These are phyloP conservation scores for Alopecurus myosuroides DNA, from an alignment of 176 grass and related monocot genomes.

Conservation along the genomic window DNA sequence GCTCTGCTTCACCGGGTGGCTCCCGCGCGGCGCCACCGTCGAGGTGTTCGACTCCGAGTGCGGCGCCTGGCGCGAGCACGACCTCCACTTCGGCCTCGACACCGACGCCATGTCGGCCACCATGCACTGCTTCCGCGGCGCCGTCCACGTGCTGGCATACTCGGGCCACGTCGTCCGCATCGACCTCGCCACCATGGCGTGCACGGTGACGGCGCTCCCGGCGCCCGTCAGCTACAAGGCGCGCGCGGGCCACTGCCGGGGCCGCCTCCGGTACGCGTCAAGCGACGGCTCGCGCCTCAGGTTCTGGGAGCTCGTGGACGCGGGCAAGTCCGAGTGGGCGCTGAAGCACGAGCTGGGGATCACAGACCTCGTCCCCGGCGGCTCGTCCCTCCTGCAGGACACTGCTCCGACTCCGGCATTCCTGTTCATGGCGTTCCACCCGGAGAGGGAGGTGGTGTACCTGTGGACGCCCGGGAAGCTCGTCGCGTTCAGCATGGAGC, in stretches of 20 bases:
- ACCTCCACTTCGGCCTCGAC: constrained; percentile 54
- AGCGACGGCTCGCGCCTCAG: constrained; percentile 47
- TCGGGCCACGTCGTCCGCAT: constrained; percentile 57
- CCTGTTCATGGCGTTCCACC: constrained; percentile 79
- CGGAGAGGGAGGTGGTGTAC: constrained; percentile 75
- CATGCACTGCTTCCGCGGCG: constrained; percentile 59
- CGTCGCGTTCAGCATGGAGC: constrained; percentile 48
- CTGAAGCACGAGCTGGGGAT: constrained; percentile 56
- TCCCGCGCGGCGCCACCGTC: constrained; percentile 41
- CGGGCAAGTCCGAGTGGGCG: constrained; percentile 15
- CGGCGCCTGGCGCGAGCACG: constrained; percentile 41
- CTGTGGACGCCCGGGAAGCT: constrained; percentile 63
- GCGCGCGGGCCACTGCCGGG: constrained; percentile 56
- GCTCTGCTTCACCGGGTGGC: constrained; percentile 63
- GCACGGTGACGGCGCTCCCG: constrained; percentile 55
- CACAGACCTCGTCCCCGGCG: constrained; percentile 23
- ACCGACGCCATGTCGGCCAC: constrained; percentile 78
- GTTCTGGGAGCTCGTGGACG: constrained; percentile 57
- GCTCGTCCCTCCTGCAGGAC: neutral
- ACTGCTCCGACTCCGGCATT: constrained; percentile 25
- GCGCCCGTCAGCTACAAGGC: constrained; percentile 50
- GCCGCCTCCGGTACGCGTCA: constrained; percentile 48
- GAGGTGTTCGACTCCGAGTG: constrained; percentile 66
- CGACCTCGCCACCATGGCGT: constrained; percentile 44
- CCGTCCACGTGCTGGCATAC: constrained; percentile 70